These are phyloP conservation scores for Mycena leptocephala DNA, from an alignment of 768 basidiomycete genomes.

Conservation along the genomic window DNA sequence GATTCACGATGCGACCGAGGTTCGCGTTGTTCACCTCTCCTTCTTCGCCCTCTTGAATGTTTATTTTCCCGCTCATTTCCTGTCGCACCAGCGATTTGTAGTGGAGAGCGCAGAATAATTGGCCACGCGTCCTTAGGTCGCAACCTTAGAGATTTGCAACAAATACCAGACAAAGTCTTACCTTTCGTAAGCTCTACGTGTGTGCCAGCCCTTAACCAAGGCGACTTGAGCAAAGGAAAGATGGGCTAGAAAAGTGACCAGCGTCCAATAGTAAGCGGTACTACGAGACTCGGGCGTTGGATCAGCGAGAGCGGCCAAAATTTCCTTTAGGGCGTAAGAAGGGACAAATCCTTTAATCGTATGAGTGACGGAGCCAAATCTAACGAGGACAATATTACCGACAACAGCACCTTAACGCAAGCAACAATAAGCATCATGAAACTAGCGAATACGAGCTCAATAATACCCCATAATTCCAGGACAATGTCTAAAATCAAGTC, in stretches of 20 bases:
- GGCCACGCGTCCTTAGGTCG: slow-evolving; percentile 70
- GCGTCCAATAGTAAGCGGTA: slow-evolving; percentile 72
- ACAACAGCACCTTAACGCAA: slow-evolving; percentile 45
- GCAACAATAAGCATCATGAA: neutral
- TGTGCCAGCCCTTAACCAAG: slow-evolving; percentile 77
- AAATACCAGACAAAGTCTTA: neutral
- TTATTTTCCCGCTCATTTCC: slow-evolving; percentile 68
- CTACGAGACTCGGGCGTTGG: slow-evolving; percentile 58
- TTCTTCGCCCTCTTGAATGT: slow-evolving; percentile 52
- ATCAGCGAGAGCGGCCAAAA: slow-evolving; percentile 66
- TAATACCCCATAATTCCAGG: slow-evolving; percentile 74
- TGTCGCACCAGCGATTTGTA: slow-evolving; percentile 77
- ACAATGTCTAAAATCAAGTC: slow-evolving; percentile 75
- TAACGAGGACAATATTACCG: slow-evolving; percentile 10
- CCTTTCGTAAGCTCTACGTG: slow-evolving; percentile 75
- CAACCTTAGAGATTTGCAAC: neutral
- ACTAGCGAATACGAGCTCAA: slow-evolving; percentile 51
- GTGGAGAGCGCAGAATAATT: slow-evolving; percentile 80
- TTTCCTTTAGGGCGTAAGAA: slow-evolving; percentile 75
- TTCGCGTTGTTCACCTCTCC: slow-evolving; percentile 64
- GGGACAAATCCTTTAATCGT: slow-evolving; percentile 71
- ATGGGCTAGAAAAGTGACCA: slow-evolving; percentile 73
- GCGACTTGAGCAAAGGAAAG: slow-evolving; percentile 81
- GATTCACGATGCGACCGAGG: slow-evolving; percentile 80
- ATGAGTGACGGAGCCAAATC: neutral